Base-by-base conservation (phyloP, 306 rosid species). In the Rubus parviflorus region DNA sequence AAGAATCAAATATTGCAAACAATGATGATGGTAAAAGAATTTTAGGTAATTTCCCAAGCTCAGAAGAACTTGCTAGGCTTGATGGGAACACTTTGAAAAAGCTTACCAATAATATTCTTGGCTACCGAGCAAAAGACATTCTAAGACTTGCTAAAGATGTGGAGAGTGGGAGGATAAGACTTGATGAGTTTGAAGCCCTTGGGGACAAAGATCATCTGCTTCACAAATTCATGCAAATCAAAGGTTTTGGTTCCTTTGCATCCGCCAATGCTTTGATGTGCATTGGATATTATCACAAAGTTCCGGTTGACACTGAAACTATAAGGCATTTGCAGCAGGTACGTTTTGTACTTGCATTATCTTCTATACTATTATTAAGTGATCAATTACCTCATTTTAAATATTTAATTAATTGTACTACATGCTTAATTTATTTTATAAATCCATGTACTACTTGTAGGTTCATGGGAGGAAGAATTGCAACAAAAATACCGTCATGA, bases 241-340 rank as follows among this genome's bases (percentile, higher is more conserved):
- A 77, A 43, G 87, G 87, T 7, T 77, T 84, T 64, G 84, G 87
- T 45, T 25, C 68, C 1, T 84, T 73, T 69, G 37, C 74, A 46
- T 73, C 52, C 4, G 82, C 82, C 61, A 84, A 22, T n/a, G 5
- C 75, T 4, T 13, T 80, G 51, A 84, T 77, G 85, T 84, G 85
- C 53, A 42, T 84, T 7, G 76, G 87, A 40, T 20, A 14, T 49
- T 84, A 84, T 73, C 74, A 74, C 8, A 52, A 19, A 47, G 46
- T 84, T 70, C 84, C 87, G 0, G 60, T 19, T 4, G 87, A 84
- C 49, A 48, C 82, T 2, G 87, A 84, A 73, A 84, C 84, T 6
- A 51, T 58, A 37, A 62, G 87, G 7, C 87, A 84, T 54, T 60
- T 84, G 7, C 76, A 57, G 58, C 42, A 78, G 79, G 85, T 74